These are phyloP conservation scores for Gossypium raimondii DNA, from an alignment of 345 rosid genomes.

Conservation along the genomic window DNA sequence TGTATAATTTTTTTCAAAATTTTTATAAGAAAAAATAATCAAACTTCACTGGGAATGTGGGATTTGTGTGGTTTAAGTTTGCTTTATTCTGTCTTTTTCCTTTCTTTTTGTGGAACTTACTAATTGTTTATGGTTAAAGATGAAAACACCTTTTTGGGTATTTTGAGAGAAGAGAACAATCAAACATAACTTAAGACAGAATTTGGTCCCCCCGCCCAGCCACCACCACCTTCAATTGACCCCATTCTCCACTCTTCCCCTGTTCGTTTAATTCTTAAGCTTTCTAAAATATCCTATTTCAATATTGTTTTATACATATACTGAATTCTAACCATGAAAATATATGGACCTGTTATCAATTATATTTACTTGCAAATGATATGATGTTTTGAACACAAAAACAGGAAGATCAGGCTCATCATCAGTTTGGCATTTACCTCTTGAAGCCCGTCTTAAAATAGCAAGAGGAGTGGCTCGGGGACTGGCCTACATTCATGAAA, in stretches of 20 bases:
- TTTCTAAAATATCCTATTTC: too few relatives aligned
- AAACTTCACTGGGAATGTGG: neutral
- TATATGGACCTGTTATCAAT: neutral
- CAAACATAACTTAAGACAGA: slow-evolving; percentile 1
- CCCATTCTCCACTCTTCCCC: neutral
- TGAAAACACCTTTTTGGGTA: neutral
- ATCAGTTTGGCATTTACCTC: slow-evolving; percentile 43
- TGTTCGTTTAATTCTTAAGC: neutral
- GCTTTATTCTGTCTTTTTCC: neutral
- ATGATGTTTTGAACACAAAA: neutral
- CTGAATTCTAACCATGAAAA: neutral
- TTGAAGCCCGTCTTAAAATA: slow-evolving; percentile 65
- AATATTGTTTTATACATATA: too few relatives aligned
- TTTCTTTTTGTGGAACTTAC: neutral
- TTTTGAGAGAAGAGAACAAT: neutral
- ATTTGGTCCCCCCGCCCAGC: neutral
- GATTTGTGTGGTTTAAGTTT: neutral
- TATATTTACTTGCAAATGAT: neutral
- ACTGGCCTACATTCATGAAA: slow-evolving; percentile 67
- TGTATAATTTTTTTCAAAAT: too few relatives aligned
- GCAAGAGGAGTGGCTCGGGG: slow-evolving; percentile 80
- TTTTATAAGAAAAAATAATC: too few relatives aligned
- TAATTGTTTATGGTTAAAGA: neutral
- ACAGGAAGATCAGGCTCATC: slow-evolving; percentile 43
- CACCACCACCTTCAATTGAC: neutral